Evolutionary conservation across 768 basidiomycete species (phyloP), one percentile per base, ranked within the genome.

Genomic region (Cystofilobasidium capitatum): DNA sequence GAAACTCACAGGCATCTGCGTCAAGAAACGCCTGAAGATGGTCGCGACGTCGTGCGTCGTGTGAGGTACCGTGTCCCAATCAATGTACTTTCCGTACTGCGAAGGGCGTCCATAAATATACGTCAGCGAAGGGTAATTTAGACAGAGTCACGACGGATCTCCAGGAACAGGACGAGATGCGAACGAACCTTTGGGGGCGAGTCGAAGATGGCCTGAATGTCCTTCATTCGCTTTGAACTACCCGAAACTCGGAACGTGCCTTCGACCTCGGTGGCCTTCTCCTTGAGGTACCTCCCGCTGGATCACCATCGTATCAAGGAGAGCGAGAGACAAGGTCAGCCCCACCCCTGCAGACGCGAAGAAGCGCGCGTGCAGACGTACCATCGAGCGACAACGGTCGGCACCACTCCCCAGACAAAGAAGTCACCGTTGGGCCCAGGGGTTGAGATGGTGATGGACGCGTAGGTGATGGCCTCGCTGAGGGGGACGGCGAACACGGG

Each of bases 341-440:
- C 31, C 8, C 13, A 16, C 4, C 54, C 17, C 31, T 64, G 10
- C 4, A 42, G 65, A 69, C 57, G 71, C n/a, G 4, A 37, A 36
- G 42, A 55, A 31, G 33, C 20, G 39, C 29, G 3, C 10, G 44
- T 14, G 39, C 20, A 7, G 62, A 79, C 86, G 73, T 72, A 91
- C 90, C 91, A 97, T 79, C 96, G 97, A 55, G 94, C 94, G 47
- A 99, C 94, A 62, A 97, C 92, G 47, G 97, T 90, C 12, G 94
- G 94, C 58, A 99, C 89, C 75, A 62, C 45, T 8, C 35, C 91
- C 88, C 89, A 93, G 7, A 91, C 87, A 75, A 88, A 89, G 22
- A 90, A 81, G 71, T 88, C 85, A 10, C 91, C 91, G 69, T 84
- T 84, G 13, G 42, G 62, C 0, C 37, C 62, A 33, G 62, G 68